A percentile compares a stretch with the other conserved stretches of the same genome.
These are phyloP conservation scores for Solanum pimpinellifolium DNA, from an alignment of 257 asterid species.

Conservation along the genomic window DNA sequence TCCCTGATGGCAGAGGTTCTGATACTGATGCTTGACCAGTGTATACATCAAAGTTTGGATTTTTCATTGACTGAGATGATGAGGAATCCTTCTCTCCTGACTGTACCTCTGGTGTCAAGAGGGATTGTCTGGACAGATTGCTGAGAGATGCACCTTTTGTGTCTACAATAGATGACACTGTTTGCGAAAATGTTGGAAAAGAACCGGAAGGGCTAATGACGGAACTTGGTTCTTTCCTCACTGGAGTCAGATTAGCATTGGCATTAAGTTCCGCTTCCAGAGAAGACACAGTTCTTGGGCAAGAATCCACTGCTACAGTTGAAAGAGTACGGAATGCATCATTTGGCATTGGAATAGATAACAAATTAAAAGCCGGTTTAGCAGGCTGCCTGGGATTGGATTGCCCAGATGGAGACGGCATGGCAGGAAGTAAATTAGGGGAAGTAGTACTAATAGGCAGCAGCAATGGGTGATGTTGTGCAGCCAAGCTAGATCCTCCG, in stretches of 20 bases:
- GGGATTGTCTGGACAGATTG: background rate
- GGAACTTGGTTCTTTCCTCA: background rate
- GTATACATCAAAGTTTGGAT: background rate
- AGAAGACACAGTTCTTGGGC: slow-evolving; percentile 2
- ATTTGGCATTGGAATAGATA: slow-evolving; percentile 1
- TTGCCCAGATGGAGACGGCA: background rate
- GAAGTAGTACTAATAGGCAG: slow-evolving; percentile 4
- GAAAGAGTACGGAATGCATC: background rate
- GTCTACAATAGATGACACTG: background rate
- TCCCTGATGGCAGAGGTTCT: background rate
- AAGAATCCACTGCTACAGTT: background rate
- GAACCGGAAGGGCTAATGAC: slow-evolving; percentile 6
- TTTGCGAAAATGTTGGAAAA: background rate
- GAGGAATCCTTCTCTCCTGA: background rate
- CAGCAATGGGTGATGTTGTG: background rate
- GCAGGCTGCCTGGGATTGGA: slow-evolving; percentile 5
- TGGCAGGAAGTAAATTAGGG: background rate
- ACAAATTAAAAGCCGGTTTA: background rate
- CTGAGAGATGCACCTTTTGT: background rate
- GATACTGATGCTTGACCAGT: background rate
- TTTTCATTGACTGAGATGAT: background rate
- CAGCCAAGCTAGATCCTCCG: slow-evolving; percentile 4
- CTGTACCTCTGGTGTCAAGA: background rate
- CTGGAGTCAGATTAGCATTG: background rate
- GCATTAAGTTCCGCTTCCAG: background rate